Base-by-base conservation (phyloP, 768 basidiomycete species). In the Phylloporus rhodoxanthus region DNA sequence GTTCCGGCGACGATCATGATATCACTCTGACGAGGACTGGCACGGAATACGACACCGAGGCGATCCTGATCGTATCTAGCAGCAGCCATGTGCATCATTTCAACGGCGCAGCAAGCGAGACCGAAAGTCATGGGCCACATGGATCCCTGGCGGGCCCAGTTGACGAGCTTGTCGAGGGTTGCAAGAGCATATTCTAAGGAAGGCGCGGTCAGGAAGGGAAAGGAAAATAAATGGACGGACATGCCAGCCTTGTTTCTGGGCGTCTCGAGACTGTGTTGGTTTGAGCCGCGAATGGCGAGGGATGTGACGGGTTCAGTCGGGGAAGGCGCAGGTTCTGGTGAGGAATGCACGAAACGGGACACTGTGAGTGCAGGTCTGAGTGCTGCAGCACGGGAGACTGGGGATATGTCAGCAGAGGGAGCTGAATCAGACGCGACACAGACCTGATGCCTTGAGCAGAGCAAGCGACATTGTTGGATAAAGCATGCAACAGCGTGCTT, bases 121-220 rank as follows among this genome's bases (percentile, higher is more conserved):
- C 95, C 91, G 68, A 89, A 94, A 43, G 94, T 97, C 94, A 98
- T 97, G 9, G 96, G 96, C 96, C 96, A 98, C 84, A 97, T 95
- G 34, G 92, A 95, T 51, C 95, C 86, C 72, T 98, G 95, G 47
- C 94, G 75, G 8, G 87, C 95, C 96, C 96, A 98, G 68, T 97
- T 98, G 60, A 86, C 85, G 15, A 98, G 77, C 71, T 98, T 98
- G 75, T 99, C 96, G 47, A 96, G 72, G 0, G 93, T 95, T 1
- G 94, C 91, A 43, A 98, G 75, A 1, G 97, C 94, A 77, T 97
- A 98, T 71, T 99, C 96, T 92, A 59, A 20, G 15, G 4, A 21
- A 20, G 34, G 30, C 7, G 26, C 33, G 20, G 30, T 60, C 26
- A 44, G n/a, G 30, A 39, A 45, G 15, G 40, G 19, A 25, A 38